phyloP scores from a whole-genome alignment of 306 rosid species.

The Glycine latifolia region DNA sequence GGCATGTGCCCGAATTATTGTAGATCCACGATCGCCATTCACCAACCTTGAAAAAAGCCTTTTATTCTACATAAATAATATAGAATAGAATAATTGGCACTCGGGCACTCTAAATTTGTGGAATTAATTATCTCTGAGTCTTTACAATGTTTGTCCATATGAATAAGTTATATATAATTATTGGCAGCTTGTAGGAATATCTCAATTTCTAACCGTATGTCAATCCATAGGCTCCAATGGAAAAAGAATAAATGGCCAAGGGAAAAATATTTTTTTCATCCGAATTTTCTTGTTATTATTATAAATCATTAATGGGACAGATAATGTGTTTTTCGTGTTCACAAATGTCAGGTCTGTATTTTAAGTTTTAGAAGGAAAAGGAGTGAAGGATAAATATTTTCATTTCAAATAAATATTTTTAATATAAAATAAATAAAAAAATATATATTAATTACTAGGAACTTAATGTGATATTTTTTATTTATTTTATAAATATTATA shows the following conservation, averaged over 20 bases:
- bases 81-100: slow-evolving; percentile 40
- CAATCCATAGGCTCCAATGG: slow-evolving; percentile 15
- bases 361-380: neutral
- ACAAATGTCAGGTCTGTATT: slow-evolving; percentile 48
- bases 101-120: slow-evolving; percentile 1
- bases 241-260: slow-evolving; percentile 17
- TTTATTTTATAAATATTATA: too few relatives aligned
- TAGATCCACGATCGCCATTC: slow-evolving; percentile 46
- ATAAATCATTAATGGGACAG: neutral
- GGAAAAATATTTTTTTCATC: slow-evolving; percentile 24
- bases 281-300: slow-evolving; percentile 9
- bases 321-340: neutral
- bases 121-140: slow-evolving; percentile 25
- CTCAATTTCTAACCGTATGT: slow-evolving; percentile 26
- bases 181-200: slow-evolving; percentile 41
- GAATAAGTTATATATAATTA: slow-evolving; percentile 26
- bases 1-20: slow-evolving; percentile 67
- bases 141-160: slow-evolving; percentile 31
- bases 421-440: too few relatives aligned
- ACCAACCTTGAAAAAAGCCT: slow-evolving; percentile 52
- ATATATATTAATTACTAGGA: too few relatives aligned
- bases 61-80: slow-evolving; percentile 23
- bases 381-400: neutral
- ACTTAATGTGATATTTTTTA: too few relatives aligned
- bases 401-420: too few relatives aligned